Conservation (phyloP, 371 early-diverging fungal species). For the Mucor sp. region DNA sequence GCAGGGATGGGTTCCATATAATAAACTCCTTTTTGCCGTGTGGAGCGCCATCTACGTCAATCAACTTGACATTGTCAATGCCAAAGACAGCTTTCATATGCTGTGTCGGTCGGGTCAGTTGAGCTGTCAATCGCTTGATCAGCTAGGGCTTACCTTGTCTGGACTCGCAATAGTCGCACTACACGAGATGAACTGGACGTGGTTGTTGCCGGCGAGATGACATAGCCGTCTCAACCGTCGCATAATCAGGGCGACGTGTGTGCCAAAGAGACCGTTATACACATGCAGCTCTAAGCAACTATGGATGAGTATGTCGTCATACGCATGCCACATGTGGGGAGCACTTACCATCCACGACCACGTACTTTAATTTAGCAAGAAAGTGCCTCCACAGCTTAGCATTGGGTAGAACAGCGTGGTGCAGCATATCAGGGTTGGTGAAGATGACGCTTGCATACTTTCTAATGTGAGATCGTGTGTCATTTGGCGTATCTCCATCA, state of each 20-base stretch:
- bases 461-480: conserved; percentile 50
- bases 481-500: conserved; percentile 55
- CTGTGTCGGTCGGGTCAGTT: conserved; percentile 12
- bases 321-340: not conserved
- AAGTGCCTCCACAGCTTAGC: conserved; percentile 59
- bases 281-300: conserved; percentile 64
- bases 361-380: conserved; percentile 51
- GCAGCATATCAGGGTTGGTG: conserved; percentile 87
- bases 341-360: conserved; percentile 72
- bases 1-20: conserved; percentile 43
- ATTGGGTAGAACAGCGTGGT: conserved; percentile 70
- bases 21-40: conserved; percentile 42
- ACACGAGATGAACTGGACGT: conserved; percentile 66
- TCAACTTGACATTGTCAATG: conserved; percentile 27
- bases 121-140: not conserved
- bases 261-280: conserved; percentile 71
- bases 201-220: conserved; percentile 42
- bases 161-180: conserved; percentile 61
- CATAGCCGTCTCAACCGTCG: conserved; percentile 66
- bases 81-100: conserved; percentile 50
- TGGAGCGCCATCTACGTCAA: conserved; percentile 48
- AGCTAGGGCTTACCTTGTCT: conserved; percentile 24
- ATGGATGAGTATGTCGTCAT: not conserved
- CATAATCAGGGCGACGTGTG: conserved; percentile 69
- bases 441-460: conserved; percentile 61